phyloP scores from a whole-genome alignment of 139 green algal genomes.

The Tetradesmus lagerheimii region DNA sequence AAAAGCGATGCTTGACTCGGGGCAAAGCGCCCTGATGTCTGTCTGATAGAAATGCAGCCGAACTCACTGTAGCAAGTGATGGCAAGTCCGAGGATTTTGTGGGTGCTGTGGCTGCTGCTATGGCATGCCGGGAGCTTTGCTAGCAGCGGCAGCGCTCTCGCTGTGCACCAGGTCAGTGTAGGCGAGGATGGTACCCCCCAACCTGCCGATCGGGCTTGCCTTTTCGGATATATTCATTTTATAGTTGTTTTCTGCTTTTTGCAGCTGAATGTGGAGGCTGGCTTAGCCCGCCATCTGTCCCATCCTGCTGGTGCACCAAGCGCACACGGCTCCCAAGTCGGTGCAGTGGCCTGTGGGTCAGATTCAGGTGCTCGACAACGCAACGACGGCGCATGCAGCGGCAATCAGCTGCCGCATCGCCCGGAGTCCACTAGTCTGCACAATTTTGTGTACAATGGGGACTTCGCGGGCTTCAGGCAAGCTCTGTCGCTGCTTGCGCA shows the following conservation, averaged over 20 bases:
- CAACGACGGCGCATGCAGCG: not conserved
- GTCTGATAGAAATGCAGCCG: not conserved
- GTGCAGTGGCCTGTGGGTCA: not conserved
- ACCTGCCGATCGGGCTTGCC: not conserved
- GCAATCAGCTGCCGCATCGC: not conserved
- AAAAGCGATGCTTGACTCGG: not conserved
- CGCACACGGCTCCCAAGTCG: not conserved
- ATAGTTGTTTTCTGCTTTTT: not conserved
- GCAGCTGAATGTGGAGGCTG: not conserved
- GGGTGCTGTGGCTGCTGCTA: conserved; percentile 43
- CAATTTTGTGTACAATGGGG: conserved; percentile 24
- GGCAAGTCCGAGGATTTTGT: not conserved
- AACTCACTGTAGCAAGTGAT: not conserved
- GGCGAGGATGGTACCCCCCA: not conserved
- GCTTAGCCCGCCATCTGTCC: not conserved
- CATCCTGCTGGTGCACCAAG: not conserved
- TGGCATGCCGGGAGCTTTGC: conserved; percentile 10
- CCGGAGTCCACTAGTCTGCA: conserved; percentile 17
- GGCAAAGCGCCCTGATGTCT: not conserved
- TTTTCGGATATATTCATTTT: not conserved
- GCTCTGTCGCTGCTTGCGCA: not conserved
- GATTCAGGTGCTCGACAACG: not conserved
- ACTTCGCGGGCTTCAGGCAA: conserved; percentile 24
- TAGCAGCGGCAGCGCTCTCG: not conserved
- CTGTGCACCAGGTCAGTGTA: not conserved